Percentiles rank a stretch among this genome's conserved stretches.
phyloP scores from a whole-genome alignment of 2,329 filamentous ascomycete genomes.

The Calonectria pauciramosa region DNA sequence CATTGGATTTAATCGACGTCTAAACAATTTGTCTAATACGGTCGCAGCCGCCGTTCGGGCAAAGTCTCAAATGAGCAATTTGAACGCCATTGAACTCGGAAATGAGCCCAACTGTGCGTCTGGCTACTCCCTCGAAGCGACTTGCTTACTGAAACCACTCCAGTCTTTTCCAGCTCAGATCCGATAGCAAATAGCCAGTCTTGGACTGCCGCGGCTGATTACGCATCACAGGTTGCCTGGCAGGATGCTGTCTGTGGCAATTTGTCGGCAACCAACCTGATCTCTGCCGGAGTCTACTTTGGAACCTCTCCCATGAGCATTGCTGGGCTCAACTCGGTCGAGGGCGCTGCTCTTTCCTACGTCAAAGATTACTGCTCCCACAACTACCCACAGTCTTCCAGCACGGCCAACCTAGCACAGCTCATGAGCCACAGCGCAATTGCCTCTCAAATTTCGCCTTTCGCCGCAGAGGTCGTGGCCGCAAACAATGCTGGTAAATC shows the following conservation, averaged over 20 bases:
- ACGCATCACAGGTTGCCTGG: constrained; percentile 50
- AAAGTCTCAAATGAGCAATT: constrained; percentile 59
- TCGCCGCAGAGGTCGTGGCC: constrained; percentile 53
- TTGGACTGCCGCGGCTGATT: constrained; percentile 51
- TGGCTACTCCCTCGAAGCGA: not conserved
- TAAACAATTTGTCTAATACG: constrained; percentile 67
- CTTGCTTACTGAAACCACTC: not conserved
- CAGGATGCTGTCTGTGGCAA: constrained; percentile 49
- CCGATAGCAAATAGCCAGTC: constrained; percentile 40
- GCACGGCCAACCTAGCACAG: constrained; percentile 50
- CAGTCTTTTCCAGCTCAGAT: constrained; percentile 30
- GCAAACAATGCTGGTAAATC: constrained; percentile 52
- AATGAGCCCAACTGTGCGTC: constrained; percentile 68
- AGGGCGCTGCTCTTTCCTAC: constrained; percentile 53
- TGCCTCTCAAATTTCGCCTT: constrained; percentile 52
- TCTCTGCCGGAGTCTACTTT: constrained; percentile 53
- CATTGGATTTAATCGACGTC: constrained; percentile 66
- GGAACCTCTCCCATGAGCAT: constrained; percentile 53
- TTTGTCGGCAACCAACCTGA: constrained; percentile 44
- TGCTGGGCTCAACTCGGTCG: constrained; percentile 50
- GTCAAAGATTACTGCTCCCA: constrained; percentile 60
- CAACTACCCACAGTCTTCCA: constrained; percentile 58
- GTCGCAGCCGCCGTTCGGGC: constrained; percentile 64
- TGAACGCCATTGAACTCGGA: constrained; percentile 68
- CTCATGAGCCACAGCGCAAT: constrained; percentile 60